Evolutionary conservation across 805 yeast genomes (phyloP), one percentile per base, ranked within the genome.

Genomic region (Deakozyma indianensis): DNA sequence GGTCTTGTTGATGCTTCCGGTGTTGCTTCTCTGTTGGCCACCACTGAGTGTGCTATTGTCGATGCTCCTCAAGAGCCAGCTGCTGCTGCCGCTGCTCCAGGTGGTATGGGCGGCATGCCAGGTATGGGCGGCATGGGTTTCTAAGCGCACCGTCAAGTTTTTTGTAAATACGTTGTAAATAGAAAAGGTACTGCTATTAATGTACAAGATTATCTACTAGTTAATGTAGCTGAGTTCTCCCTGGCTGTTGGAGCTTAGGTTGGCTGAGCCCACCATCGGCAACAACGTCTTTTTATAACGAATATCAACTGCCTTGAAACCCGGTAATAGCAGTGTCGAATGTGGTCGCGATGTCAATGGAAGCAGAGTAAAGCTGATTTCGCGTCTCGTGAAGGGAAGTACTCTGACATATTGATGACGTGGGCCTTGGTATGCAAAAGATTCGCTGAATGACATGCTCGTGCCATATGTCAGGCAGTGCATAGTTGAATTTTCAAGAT

Each of bases 31-130:
- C 73, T 92, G 64, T 75, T 92, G 65, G 96, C 97, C 53, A 90
- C 97, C 48, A 90, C 98, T 52, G 98, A 92, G 71, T 94, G 96
- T 66, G 96, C 96, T 52, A 85, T 92, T 60, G 95, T 87, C 49
- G 96, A 83, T 57, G 95, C 94, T 53, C 94, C 96, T 57, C 69
- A 68, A 54, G 92, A 90, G 59, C 68, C 74, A 47, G 68, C 77
- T 45, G 69, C 81, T 53, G 74, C 77, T 46, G 72, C 73, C 43
- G 74, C 75, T 52, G 69, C 69, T 49, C 80, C 79, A 47, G 81
- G 80, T 53, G 74, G 75, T 75, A 77, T 77, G 50, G 68, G 67
- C 43, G 66, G 68, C 53, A 59, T 57, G 63, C 61, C 62, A 40
- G 67, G 64, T 44, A 62, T 63, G 66, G 59, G 59, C 41, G 57